Evolutionary conservation across 1,284 basidiomycete species (phyloP), one percentile per base, ranked within the genome.

Genomic region (Bondarzewia mesenterica): DNA sequence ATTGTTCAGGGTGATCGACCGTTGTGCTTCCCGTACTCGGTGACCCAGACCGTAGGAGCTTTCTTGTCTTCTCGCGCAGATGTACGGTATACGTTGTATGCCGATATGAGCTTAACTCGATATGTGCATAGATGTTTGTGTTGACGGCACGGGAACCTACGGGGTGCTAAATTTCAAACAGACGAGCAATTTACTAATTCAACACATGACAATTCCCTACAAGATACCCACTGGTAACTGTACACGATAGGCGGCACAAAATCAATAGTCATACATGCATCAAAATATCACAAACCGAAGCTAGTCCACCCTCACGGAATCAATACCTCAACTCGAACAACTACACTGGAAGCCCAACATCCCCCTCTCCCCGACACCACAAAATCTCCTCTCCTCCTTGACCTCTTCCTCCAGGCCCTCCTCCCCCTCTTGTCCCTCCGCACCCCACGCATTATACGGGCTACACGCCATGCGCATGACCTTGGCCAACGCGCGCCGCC

Each of bases 271-370:
- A n/a, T n/a, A n/a, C n/a, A n/a, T n/a, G n/a, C n/a, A n/a, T n/a
- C n/a, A 32, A 32, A 32, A 32, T 10, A 4, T 32, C n/a, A 32
- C 29, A 32, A 32, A 3, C 5, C 10, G 29, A 7, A 2, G 29
- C 29, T 4, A 32, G 29, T 10, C n/a, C 10, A 12, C 29, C 29
- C n/a, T 12, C 29, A 32, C n/a, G 6, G 6, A 12, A 4, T 32
- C 5, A 10, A 32, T 12, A 12, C 12, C 27, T 72, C 56, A 94
- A 62, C 87, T 90, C 12, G 89, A 92, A 60, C 93, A 96, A 55
- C 87, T 91, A 63, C 93, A 96, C 63, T 95, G 92, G 71, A 93
- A 94, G 0, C 93, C 93, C 21, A 94, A 67, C 75, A 92, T 75
- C 53, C 67, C 73, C 60, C 72, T 78, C 25, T 82, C 79, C 2